Conservation (phyloP, 768 basidiomycete genomes). For the Rhizopogon salebrosus region DNA sequence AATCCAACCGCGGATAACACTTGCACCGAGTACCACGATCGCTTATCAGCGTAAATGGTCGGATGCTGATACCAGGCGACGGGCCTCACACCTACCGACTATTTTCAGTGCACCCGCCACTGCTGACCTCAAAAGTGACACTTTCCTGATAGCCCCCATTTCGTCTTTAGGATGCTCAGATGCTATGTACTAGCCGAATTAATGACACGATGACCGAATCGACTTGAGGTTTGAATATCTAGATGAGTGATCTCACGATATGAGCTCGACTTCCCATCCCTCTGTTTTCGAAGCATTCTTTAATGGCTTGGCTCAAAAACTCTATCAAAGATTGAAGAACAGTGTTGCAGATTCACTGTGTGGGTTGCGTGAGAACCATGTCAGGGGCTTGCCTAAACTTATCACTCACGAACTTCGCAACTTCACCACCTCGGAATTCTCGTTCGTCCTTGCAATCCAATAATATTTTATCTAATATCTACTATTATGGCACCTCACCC, state of each 20-base stretch:
- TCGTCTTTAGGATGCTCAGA: background rate
- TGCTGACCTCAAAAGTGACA: background rate
- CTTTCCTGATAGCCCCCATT: background rate
- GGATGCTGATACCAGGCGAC: background rate
- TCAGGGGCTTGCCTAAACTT: conserved; percentile 7
- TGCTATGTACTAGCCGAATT: too few relatives aligned
- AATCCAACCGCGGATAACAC: background rate
- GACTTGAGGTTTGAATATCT: background rate
- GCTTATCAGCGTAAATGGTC: background rate
- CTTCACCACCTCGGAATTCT: background rate
- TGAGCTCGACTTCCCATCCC: background rate
- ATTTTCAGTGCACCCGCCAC: background rate
- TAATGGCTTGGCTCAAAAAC: background rate
- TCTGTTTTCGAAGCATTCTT: background rate
- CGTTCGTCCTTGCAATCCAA: background rate
- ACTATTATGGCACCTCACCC: conserved; percentile 39
- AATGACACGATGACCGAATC: background rate
- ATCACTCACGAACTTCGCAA: background rate
- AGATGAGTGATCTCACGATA: background rate
- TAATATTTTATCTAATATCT: background rate
- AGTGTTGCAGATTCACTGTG: background rate
- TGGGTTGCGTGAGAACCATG: conserved; percentile 1
- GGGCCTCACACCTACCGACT: background rate
- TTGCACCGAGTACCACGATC: background rate
- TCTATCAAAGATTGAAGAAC: conserved; percentile 5